Conservation (phyloP, 202 grass and related monocot species). For the Musa balbisiana region DNA sequence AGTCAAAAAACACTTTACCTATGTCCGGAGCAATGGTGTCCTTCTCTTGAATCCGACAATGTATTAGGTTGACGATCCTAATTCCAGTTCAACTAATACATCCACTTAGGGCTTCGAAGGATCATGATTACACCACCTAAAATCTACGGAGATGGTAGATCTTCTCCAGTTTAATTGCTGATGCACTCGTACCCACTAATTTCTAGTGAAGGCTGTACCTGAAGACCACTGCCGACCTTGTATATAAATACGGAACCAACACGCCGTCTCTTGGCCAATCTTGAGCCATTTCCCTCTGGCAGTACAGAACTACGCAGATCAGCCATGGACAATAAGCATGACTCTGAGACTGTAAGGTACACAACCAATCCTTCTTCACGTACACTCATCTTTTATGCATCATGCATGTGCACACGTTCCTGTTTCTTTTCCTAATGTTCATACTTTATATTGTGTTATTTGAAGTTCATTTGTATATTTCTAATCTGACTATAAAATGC, state of each 20-base stretch:
- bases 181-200: background rate
- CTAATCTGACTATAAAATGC: no score
- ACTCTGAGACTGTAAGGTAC: slow-evolving; percentile 16
- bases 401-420: background rate
- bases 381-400: background rate
- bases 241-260: slow-evolving; percentile 16
- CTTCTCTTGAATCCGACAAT: no score
- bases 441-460: background rate
- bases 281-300: background rate
- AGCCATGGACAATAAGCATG: background rate
- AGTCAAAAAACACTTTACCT: background rate
- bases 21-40: no score
- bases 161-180: background rate
- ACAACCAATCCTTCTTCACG: background rate
- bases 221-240: background rate
- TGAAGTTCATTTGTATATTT: no score
- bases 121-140: no score
- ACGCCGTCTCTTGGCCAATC: background rate
- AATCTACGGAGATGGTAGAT: background rate
- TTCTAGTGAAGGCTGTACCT: background rate
- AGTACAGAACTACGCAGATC: background rate
- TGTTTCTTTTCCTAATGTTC: background rate
- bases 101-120: no score
- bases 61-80: no score
- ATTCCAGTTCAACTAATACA: no score